A percentile compares a stretch with the other conserved stretches of the same genome.
These are phyloP conservation scores for Tulasnella sp. DNA, from an alignment of 768 basidiomycete species.

Conservation along the genomic window DNA sequence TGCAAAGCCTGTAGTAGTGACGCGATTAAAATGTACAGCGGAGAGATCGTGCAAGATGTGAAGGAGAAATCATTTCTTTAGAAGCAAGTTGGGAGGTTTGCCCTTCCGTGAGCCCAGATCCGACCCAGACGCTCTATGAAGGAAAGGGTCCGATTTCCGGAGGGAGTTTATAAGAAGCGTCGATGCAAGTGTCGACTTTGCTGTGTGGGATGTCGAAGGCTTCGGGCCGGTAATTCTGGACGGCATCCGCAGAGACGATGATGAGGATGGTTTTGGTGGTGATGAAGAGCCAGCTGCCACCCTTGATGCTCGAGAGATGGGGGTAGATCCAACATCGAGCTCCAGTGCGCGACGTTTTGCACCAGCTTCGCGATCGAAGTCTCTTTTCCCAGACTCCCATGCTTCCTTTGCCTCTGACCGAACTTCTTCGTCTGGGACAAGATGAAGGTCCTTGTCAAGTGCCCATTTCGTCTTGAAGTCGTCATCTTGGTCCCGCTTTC, in stretches of 20 bases:
- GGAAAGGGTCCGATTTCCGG: conserved; percentile 13
- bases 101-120: neutral
- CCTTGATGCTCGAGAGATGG: conserved; percentile 1
- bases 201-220: neutral
- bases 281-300: conserved; percentile 1
- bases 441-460: conserved; percentile 51
- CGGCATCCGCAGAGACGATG: neutral
- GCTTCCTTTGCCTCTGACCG: conserved; percentile 49
- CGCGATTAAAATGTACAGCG: neutral
- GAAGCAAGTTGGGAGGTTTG: neutral
- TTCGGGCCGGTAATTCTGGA: neutral
- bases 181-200: conserved; percentile 12
- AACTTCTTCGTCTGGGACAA: conserved; percentile 50
- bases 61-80: neutral
- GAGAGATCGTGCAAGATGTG: neutral
- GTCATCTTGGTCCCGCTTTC: conserved; percentile 58
- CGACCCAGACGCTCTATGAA: neutral
- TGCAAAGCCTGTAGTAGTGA: neutral
- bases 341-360: conserved; percentile 12
- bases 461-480: conserved; percentile 63
- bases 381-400: conserved; percentile 45
- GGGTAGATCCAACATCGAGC: conserved; percentile 12
- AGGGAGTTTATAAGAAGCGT: conserved; percentile 14
- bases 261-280: neutral
- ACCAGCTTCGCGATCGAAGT: conserved; percentile 32